Evolutionary conservation across 176 grass and related monocot genomes (phyloP).

Genomic region (Raddia guianensis): DNA sequence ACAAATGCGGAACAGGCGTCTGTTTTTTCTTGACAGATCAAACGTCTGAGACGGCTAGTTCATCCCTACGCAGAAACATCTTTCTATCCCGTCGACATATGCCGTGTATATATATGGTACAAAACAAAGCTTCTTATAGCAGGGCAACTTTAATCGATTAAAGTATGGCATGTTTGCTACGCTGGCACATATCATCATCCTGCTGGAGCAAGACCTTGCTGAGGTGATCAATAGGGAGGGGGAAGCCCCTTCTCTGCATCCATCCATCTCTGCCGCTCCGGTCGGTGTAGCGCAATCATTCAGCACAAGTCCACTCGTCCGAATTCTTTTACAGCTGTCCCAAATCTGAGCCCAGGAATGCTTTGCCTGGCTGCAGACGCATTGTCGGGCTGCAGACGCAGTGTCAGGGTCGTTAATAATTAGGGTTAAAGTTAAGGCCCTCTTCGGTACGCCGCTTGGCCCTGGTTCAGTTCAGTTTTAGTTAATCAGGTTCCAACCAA

Average conservation of each 20-base stretch:
- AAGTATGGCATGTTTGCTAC: conserved; percentile 23
- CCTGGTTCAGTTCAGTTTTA: no score
- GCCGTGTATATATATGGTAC: no score
- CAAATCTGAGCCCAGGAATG: background rate
- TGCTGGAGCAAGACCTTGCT: background rate
- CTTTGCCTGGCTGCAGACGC: conserved; percentile 5
- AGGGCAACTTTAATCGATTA: background rate
- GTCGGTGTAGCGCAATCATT: conserved; percentile 40
- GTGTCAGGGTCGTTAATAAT: conserved; percentile 14
- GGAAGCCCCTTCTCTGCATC: background rate
- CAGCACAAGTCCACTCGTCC: background rate
- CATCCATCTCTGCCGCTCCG: background rate
- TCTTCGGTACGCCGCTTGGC: no score
- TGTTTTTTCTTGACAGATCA: no score
- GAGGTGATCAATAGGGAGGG: background rate
- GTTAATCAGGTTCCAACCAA: no score
- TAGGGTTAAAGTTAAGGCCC: background rate
- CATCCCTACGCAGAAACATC: no score
- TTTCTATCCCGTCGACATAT: no score
- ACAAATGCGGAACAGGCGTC: no score
- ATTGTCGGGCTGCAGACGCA: background rate
- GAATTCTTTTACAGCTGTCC: conserved; percentile 18
- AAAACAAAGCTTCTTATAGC: no score
- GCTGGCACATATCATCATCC: conserved; percentile 23
- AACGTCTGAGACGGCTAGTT: no score